phyloP scores from a whole-genome alignment of 2,329 filamentous ascomycete species.

The Didymella keratinophila region DNA sequence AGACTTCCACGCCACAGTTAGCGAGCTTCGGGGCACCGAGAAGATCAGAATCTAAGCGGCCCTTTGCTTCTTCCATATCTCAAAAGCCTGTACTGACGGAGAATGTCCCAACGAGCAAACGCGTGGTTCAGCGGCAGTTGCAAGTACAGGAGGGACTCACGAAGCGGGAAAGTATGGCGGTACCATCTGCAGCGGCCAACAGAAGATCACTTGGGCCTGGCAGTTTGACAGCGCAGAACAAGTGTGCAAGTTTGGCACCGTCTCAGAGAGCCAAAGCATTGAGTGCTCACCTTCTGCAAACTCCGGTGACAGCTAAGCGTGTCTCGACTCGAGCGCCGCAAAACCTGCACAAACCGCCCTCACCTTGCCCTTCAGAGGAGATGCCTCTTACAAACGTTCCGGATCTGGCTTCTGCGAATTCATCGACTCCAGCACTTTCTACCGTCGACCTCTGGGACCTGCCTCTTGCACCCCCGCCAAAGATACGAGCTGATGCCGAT shows the following conservation, averaged over 20 bases:
- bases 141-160: conserved; percentile 31
- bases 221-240: conserved; percentile 23
- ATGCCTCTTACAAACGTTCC: conserved; percentile 22
- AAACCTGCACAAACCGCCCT: neutral
- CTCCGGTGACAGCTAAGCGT: conserved; percentile 33
- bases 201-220: conserved; percentile 30
- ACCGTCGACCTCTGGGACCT: conserved; percentile 2
- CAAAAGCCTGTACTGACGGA: conserved; percentile 30
- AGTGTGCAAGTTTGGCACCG: conserved; percentile 25
- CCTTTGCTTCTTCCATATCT: conserved; percentile 15
- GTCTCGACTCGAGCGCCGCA: conserved; percentile 18
- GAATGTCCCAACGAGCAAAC: conserved; percentile 32
- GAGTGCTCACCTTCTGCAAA: conserved; percentile 28
- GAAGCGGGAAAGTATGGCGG: conserved; percentile 31
- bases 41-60: conserved; percentile 25
- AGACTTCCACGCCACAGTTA: conserved; percentile 20
- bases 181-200: conserved; percentile 20
- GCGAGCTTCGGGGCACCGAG: conserved; percentile 30
- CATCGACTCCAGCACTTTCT: conserved; percentile 22
- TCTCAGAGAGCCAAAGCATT: conserved; percentile 27
- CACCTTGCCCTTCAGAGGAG: conserved; percentile 5
- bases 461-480: conserved; percentile 20
- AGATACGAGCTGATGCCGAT: conserved; percentile 20
- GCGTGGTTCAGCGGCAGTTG: conserved; percentile 25
- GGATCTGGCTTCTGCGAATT: conserved; percentile 27